Evolutionary conservation across 2,329 filamentous ascomycete genomes (phyloP), one percentile per base, ranked within the genome.

Genomic region (Fusarium penzigii): DNA sequence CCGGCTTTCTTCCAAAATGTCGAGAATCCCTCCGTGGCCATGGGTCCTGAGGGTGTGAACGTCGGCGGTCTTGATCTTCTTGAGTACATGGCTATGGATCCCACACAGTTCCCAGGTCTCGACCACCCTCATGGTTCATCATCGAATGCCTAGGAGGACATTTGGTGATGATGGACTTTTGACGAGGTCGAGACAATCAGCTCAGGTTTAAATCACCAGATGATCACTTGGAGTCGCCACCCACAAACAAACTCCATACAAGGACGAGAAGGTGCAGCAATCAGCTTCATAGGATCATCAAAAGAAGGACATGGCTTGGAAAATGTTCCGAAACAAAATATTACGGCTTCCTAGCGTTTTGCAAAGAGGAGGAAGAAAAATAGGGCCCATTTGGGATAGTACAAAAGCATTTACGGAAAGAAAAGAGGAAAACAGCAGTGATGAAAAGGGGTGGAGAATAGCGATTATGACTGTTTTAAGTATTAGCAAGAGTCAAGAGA

Each of bases 1-100:
- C 76, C 84, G 2, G 83, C 83, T 5, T 83, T 87, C 52, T 87
- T 85, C 68, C 83, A 86, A 62, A 86, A 85, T 64, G 77, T 86
- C 62, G 81, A 81, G 53, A 83, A 83, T 56, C 77, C 78, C 34
- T 77, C 77, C 7, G 83, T 87, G 10, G 83, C 83, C 41, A 86
- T 87, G 81, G 87, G 84, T 3, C 82, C 84, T 9, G 84, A 87
- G 59, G 84, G 84, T 29, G 81, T 87, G 45, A 86, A 86, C 59
- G 81, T 88, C 3, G 84, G 84, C 10, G 85, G 85, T 1, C 74
- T 87, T 32, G 85, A 88, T 64, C 65, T 88, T 60, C 76, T 88
- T 13, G 85, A 88, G 64, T 87, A 84, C 57, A 86, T 87, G 83
- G 80, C 82, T 8, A 83, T 86, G 79, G 84, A 83, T 39, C 67